Evolutionary conservation across 2,329 filamentous ascomycete species (phyloP).

Genomic region (Huntiella decipiens): DNA sequence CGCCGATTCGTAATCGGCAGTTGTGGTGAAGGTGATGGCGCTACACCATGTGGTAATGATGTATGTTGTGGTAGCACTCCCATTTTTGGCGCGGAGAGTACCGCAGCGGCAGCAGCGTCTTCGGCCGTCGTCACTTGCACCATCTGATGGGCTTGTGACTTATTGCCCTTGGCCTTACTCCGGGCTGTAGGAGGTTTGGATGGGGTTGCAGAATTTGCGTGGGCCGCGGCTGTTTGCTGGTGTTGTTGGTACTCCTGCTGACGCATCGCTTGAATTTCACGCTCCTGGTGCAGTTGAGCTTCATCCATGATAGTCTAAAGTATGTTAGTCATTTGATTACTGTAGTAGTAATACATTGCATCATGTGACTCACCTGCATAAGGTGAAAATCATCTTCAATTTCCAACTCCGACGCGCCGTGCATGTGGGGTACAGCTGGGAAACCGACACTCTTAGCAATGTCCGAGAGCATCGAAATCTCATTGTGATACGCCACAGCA

Average conservation of each 20-base stretch:
- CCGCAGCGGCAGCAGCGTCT: neutral
- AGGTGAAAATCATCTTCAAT: constrained; percentile 73
- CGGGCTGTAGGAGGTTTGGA: neutral
- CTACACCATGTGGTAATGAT: neutral
- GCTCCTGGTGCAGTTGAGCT: constrained; percentile 2
- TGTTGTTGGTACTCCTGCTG: neutral
- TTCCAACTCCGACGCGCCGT: constrained; percentile 50
- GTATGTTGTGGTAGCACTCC: neutral
- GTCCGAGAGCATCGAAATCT: constrained; percentile 78
- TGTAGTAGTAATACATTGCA: constrained; percentile 1
- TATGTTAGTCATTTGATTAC: neutral
- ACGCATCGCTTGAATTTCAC: neutral
- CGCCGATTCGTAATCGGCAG: neutral
- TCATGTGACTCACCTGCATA: constrained; percentile 46
- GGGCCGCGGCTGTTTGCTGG: neutral
- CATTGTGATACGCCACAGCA: constrained; percentile 81
- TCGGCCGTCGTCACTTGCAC: neutral
- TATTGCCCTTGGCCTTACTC: neutral
- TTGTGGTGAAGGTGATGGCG: neutral
- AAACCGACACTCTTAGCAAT: constrained; percentile 93
- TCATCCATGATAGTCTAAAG: constrained; percentile 9
- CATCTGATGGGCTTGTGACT: constrained; percentile 1
- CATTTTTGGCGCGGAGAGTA: neutral
- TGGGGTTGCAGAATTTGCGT: neutral
- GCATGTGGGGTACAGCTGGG: constrained; percentile 77